A percentile compares a stretch with the other conserved stretches of the same genome.
phyloP scores from a whole-genome alignment of 2,329 filamentous ascomycete genomes.

The Colletotrichum siamense region DNA sequence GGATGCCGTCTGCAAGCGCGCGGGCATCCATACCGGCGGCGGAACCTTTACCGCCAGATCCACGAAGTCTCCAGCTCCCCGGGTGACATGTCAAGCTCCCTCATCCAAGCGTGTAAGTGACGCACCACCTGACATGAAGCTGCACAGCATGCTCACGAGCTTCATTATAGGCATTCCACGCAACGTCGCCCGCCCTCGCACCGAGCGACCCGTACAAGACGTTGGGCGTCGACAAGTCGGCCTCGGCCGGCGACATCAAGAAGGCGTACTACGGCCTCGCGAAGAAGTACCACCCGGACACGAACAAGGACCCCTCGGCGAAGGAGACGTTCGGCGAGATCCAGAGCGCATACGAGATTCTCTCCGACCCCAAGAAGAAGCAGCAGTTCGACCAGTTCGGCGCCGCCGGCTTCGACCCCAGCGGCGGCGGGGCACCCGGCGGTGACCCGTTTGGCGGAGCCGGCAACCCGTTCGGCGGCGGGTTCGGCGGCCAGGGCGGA shows the following conservation, averaged over 20 bases:
- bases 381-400: conserved; percentile 93
- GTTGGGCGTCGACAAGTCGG: conserved; percentile 82
- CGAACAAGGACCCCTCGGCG: conserved; percentile 91
- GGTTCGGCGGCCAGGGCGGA: conserved; percentile 64
- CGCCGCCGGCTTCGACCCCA: conserved; percentile 84
- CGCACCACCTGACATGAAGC: neutral
- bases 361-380: conserved; percentile 92
- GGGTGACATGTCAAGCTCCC: conserved; percentile 31
- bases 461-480: conserved; percentile 67
- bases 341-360: conserved; percentile 90
- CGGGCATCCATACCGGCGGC: conserved; percentile 17
- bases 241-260: conserved; percentile 90
- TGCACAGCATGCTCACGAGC: neutral
- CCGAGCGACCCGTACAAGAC: conserved; percentile 84
- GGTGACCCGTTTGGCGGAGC: conserved; percentile 67
- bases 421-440: conserved; percentile 58
- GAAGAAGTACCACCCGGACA: conserved; percentile 98
- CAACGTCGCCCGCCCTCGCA: conserved; percentile 55
- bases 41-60: conserved; percentile 13
- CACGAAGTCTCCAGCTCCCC: conserved; percentile 25
- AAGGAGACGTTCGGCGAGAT: conserved; percentile 96
- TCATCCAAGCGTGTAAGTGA: conserved; percentile 24
- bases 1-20: conserved; percentile 43
- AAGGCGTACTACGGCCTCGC: conserved; percentile 98
- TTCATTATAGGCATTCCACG: conserved; percentile 60